These are phyloP conservation scores for Oryza punctata DNA, from an alignment of 176 grass and related monocot genomes.

Conservation along the genomic window DNA sequence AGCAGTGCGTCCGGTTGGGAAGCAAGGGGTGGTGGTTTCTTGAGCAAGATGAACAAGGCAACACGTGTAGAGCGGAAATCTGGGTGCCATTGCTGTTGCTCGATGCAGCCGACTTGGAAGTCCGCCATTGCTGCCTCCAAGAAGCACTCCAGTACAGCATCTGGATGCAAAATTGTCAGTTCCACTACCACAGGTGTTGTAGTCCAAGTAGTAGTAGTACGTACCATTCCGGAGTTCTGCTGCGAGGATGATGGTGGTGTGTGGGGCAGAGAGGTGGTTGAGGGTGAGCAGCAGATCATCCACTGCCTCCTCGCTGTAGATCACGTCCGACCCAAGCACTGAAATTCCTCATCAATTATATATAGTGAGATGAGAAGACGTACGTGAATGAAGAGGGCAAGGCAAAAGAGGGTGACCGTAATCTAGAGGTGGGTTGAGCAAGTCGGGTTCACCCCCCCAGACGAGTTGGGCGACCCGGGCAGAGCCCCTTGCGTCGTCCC, in stretches of 20 bases:
- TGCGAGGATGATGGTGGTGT: constrained; percentile 77
- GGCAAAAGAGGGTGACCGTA: background rate
- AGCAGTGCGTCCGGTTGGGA: background rate
- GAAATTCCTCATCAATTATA: background rate
- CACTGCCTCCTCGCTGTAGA: constrained; percentile 81
- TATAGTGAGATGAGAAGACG: no score
- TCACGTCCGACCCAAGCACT: constrained; percentile 92
- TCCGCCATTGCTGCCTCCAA: constrained; percentile 72
- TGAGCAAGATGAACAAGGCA: constrained; percentile 75
- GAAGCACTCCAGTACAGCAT: constrained; percentile 88
- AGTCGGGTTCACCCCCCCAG: constrained; percentile 70
- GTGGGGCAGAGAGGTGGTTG: constrained; percentile 47
- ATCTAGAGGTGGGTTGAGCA: background rate
- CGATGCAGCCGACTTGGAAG: constrained; percentile 73
- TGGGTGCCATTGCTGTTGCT: constrained; percentile 84
- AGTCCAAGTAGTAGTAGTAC: no score
- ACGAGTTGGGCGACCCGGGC: constrained; percentile 57
- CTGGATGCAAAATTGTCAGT: constrained; percentile 10
- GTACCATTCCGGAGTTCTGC: constrained; percentile 91
- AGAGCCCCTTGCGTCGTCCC: constrained; percentile 37
- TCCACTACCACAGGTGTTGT: no score
- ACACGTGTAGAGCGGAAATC: constrained; percentile 80
- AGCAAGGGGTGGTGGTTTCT: constrained; percentile 31
- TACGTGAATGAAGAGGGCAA: no score
- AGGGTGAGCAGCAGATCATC: constrained; percentile 69